Conservation (phyloP, 2,329 filamentous ascomycete species). For the Paecilomyces sp. region DNA sequence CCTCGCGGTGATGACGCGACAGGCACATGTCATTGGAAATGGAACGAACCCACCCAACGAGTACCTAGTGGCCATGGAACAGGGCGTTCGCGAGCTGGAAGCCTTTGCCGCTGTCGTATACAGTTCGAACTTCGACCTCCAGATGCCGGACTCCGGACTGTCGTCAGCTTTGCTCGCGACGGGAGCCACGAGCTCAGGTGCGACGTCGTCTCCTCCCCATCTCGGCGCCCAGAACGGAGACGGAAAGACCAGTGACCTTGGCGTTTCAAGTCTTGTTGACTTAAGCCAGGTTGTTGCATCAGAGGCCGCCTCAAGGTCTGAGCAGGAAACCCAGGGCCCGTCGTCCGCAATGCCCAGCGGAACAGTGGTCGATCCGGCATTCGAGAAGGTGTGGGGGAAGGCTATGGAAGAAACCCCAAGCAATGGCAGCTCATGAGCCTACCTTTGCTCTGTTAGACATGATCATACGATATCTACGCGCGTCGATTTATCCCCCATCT, state of each 20-base stretch:
- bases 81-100: slow-evolving; percentile 40
- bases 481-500: not conserved
- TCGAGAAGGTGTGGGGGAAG: slow-evolving; percentile 32
- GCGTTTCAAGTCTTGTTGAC: not conserved
- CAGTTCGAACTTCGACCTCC: slow-evolving; percentile 39
- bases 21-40: slow-evolving; percentile 82
- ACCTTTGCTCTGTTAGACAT: not conserved
- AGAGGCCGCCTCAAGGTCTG: slow-evolving; percentile 3
- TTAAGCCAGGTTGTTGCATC: not conserved
- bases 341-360: slow-evolving; percentile 1
- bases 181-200: slow-evolving; percentile 3
- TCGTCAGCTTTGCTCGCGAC: slow-evolving; percentile 8
- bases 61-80: slow-evolving; percentile 38
- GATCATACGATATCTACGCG: not conserved
- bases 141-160: slow-evolving; percentile 18
- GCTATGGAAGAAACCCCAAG: slow-evolving; percentile 17
- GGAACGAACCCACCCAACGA: slow-evolving; percentile 46
- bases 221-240: slow-evolving; percentile 13
- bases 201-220: slow-evolving; percentile 13
- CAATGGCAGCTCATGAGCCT: not conserved
- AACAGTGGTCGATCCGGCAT: slow-evolving; percentile 17
- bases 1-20: slow-evolving; percentile 79
- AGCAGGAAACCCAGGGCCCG: not conserved
- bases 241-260: slow-evolving; percentile 4
- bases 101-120: slow-evolving; percentile 45